Percentiles rank a stretch among this genome's conserved stretches.
Evolutionary conservation across 331 rosid species (phyloP).

Genomic region (Quercus tomentella): DNA sequence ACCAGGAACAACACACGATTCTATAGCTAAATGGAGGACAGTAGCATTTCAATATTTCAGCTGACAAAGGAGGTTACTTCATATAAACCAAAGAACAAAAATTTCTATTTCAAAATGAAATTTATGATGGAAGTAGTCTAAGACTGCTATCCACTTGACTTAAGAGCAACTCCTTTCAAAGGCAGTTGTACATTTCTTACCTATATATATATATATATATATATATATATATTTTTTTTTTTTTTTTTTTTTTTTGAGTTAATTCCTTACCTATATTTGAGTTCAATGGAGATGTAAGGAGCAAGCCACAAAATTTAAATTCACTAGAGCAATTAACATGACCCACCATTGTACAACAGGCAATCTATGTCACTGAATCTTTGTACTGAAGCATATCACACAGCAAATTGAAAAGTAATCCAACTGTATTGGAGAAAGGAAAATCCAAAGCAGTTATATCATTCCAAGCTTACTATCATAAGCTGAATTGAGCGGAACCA

Average conservation of each 20-base stretch:
- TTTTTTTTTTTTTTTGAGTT: too few species aligned
- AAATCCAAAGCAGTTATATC: conserved; percentile 19
- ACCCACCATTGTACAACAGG: conserved; percentile 10
- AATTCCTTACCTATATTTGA: not conserved
- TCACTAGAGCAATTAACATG: conserved; percentile 10
- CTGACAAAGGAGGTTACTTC: not conserved
- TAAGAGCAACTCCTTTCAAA: not conserved
- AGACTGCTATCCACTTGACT: not conserved
- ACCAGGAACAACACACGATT: not conserved
- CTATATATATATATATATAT: too few species aligned
- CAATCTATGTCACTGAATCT: conserved; percentile 2
- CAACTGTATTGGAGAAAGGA: conserved; percentile 5
- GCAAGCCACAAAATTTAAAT: not conserved
- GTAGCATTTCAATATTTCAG: not conserved
- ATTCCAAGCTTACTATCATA: conserved; percentile 28
- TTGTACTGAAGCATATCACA: conserved; percentile 15
- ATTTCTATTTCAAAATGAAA: not conserved
- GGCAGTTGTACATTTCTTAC: not conserved
- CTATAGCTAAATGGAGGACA: not conserved
- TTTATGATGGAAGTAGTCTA: not conserved
- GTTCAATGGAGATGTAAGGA: not conserved
- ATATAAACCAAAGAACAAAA: not conserved
- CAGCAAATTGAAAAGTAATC: conserved; percentile 12
- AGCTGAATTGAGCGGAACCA: conserved; percentile 47
- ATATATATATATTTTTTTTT: too few species aligned